Percentiles rank a stretch among this genome's conserved stretches.
These are phyloP conservation scores for Podaxis sp. DNA, from an alignment of 768 basidiomycete genomes.

Conservation along the genomic window DNA sequence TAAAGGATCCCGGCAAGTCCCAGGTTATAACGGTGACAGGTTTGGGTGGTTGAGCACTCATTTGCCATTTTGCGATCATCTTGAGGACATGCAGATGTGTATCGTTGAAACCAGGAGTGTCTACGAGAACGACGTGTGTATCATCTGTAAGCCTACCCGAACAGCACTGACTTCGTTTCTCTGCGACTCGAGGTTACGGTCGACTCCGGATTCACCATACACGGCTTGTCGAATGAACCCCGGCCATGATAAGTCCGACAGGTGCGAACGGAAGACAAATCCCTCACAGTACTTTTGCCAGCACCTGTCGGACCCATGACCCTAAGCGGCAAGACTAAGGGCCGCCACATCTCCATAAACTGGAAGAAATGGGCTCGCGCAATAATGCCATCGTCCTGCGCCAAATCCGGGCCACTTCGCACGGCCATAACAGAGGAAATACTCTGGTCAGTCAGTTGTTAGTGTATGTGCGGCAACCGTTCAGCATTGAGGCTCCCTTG, in stretches of 20 bases:
- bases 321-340: background rate
- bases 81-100: background rate
- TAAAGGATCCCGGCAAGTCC: conserved; percentile 11
- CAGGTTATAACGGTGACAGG: background rate
- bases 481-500: no score
- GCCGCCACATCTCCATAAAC: background rate
- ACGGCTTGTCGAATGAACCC: background rate
- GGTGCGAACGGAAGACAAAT: no score
- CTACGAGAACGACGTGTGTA: background rate
- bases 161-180: background rate
- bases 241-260: background rate
- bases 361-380: background rate
- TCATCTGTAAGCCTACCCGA: background rate
- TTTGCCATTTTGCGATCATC: background rate
- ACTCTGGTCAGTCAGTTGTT: no score
- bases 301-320: background rate
- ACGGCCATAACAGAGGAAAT: no score
- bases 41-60: background rate
- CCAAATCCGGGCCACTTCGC: background rate
- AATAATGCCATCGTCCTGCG: background rate
- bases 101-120: conserved; percentile 2
- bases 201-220: background rate
- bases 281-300: background rate
- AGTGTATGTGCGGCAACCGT: no score
- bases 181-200: background rate